Conservation (phyloP, 1,284 basidiomycete genomes). For the Puccinia coronata region DNA sequence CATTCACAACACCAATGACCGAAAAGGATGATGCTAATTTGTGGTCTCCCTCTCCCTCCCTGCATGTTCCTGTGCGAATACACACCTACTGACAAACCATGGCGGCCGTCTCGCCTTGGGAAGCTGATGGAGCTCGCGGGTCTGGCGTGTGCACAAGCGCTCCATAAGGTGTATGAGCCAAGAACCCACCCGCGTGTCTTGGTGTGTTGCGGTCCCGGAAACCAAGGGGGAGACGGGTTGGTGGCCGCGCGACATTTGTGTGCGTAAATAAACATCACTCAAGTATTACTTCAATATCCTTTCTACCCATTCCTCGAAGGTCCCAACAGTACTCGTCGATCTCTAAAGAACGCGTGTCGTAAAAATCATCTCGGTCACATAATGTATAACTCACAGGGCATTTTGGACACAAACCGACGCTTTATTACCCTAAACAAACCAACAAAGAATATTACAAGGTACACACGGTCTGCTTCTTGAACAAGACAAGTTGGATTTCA, state of each 20-base stretch:
- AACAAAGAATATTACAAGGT: conserved; percentile 12
- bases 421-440: conserved; percentile 86
- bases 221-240: conserved; percentile 85
- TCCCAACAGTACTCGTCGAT: no score
- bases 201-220: conserved; percentile 93
- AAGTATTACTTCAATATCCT: neutral
- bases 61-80: no score
- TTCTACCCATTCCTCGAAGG: neutral
- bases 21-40: neutral
- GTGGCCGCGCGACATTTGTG: conserved; percentile 93
- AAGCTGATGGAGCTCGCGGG: conserved; percentile 99
- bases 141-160: conserved; percentile 84
- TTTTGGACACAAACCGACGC: conserved; percentile 79
- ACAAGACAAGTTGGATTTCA: no score
- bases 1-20: no score
- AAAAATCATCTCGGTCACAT: no score
- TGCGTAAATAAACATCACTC: conserved; percentile 58
- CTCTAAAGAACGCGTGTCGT: no score
- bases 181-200: conserved; percentile 72
- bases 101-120: neutral
- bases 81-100: neutral
- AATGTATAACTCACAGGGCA: conserved; percentile 73
- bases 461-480: no score
- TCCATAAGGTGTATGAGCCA: conserved; percentile 73
- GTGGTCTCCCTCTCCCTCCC: neutral